A percentile compares a stretch with the other conserved stretches of the same genome.
Conservation (phyloP, 805 yeast species). For the Komagataella kurtzmanii region DNA sequence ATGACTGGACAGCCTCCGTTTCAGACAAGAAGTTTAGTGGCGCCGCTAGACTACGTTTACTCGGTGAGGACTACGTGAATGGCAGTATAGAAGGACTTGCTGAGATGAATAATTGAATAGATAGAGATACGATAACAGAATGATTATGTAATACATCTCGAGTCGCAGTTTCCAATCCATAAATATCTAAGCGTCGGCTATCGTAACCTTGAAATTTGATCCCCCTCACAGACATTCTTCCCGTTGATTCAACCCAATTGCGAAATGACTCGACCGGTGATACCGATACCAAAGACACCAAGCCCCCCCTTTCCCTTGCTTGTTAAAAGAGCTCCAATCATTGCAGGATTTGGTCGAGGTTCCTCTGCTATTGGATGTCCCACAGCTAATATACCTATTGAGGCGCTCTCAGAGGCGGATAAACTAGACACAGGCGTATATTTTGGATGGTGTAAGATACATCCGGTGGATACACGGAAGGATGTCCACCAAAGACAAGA, state of each 20-base stretch:
- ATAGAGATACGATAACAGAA: neutral
- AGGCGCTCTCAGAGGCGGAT: conserved; percentile 22
- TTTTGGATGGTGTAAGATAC: conserved; percentile 48
- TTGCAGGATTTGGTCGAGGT: conserved; percentile 92
- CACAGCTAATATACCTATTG: conserved; percentile 78
- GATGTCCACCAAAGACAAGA: conserved; percentile 15
- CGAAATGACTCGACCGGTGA: conserved; percentile 25
- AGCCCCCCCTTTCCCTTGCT: conserved; percentile 34
- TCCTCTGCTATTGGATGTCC: conserved; percentile 90
- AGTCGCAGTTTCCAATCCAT: neutral
- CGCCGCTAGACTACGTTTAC: conserved; percentile 60
- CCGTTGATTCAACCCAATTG: neutral
- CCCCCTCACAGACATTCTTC: neutral
- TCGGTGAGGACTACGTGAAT: conserved; percentile 59
- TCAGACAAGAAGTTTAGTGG: conserved; percentile 49
- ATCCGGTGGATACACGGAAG: neutral
- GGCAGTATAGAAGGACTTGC: conserved; percentile 33
- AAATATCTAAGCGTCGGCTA: neutral
- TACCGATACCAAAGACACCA: conserved; percentile 26
- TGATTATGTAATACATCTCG: neutral
- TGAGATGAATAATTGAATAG: conserved; percentile 19
- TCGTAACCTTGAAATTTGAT: neutral
- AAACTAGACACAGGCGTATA: conserved; percentile 69
- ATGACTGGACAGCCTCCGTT: conserved; percentile 39
- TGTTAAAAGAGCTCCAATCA: conserved; percentile 29